These are phyloP conservation scores for Blastomyces percursus DNA, from an alignment of 2,329 filamentous ascomycete genomes.

Conservation along the genomic window DNA sequence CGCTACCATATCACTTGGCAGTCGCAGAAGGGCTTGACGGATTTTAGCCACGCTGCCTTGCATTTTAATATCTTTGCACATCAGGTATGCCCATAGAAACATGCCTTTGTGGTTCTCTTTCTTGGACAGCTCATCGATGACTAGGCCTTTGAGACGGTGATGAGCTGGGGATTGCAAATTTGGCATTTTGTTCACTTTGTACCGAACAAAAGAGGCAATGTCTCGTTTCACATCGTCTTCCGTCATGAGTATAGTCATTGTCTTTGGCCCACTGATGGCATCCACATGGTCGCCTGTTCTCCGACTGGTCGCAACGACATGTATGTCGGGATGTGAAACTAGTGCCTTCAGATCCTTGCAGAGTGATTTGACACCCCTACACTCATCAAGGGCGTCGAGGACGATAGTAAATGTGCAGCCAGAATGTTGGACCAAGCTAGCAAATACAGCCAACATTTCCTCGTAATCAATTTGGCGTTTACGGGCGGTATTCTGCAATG, in stretches of 20 bases:
- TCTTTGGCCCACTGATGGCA: neutral
- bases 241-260: slow-evolving; percentile 2
- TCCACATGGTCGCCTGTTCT: slow-evolving; percentile 4
- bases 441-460: slow-evolving; percentile 3
- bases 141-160: neutral
- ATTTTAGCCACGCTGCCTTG: slow-evolving; percentile 1
- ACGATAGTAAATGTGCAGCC: slow-evolving; percentile 6
- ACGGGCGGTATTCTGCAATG: neutral
- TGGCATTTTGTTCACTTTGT: slow-evolving; percentile 6
- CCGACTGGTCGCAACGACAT: slow-evolving; percentile 4
- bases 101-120: slow-evolving; percentile 6
- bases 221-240: slow-evolving; percentile 6
- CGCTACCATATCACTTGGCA: slow-evolving; percentile 1
- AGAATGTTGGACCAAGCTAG: neutral
- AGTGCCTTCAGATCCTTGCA: slow-evolving; percentile 4
- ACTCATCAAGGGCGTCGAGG: slow-evolving; percentile 8
- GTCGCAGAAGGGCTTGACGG: neutral
- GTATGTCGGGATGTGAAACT: neutral
- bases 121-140: slow-evolving; percentile 7
- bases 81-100: slow-evolving; percentile 8
- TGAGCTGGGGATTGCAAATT: neutral
- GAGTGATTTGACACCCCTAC: slow-evolving; percentile 3
- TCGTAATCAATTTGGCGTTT: slow-evolving; percentile 7
- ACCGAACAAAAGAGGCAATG: slow-evolving; percentile 6
- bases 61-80: slow-evolving; percentile 8